Percentiles rank a stretch among this genome's conserved stretches.
These are phyloP conservation scores for Fusarium oxysporum DNA, from an alignment of 2,329 filamentous ascomycete species.

Conservation along the genomic window DNA sequence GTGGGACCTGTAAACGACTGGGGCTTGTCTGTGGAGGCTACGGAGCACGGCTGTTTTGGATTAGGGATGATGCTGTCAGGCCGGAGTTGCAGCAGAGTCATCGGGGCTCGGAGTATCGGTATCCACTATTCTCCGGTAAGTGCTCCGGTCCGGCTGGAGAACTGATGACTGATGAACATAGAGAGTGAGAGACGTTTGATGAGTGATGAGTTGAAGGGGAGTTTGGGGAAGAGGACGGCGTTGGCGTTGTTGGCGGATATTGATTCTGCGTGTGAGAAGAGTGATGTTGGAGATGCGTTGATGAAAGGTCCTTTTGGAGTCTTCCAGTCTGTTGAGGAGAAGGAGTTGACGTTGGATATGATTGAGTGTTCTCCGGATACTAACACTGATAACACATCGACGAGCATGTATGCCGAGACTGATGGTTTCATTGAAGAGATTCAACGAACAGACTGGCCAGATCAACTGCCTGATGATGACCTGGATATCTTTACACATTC, in stretches of 20 bases:
- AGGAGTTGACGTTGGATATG: background rate
- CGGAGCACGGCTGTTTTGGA: slow-evolving; percentile 50
- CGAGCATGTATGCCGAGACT: slow-evolving; percentile 27
- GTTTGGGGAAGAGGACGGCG: slow-evolving; percentile 44
- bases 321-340: slow-evolving; percentile 20
- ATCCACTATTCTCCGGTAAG: slow-evolving; percentile 56
- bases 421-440: slow-evolving; percentile 40
- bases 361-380: slow-evolving; percentile 16
- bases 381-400: slow-evolving; percentile 21
- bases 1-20: slow-evolving; percentile 51
- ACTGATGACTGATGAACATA: slow-evolving; percentile 2
- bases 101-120: slow-evolving; percentile 51
- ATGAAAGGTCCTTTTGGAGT: slow-evolving; percentile 41
- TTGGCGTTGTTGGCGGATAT: slow-evolving; percentile 43
- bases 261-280: slow-evolving; percentile 39
- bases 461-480: slow-evolving; percentile 32
- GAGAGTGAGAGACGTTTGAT: slow-evolving; percentile 39
- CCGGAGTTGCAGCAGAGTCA: slow-evolving; percentile 41
- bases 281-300: slow-evolving; percentile 2
- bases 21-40: slow-evolving; percentile 55
- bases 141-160: background rate
- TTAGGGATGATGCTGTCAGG: slow-evolving; percentile 39
- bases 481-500: slow-evolving; percentile 38
- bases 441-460: slow-evolving; percentile 35
- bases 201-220: slow-evolving; percentile 48